Conservation (phyloP, 805 yeast species). For the Candida berthetii region DNA sequence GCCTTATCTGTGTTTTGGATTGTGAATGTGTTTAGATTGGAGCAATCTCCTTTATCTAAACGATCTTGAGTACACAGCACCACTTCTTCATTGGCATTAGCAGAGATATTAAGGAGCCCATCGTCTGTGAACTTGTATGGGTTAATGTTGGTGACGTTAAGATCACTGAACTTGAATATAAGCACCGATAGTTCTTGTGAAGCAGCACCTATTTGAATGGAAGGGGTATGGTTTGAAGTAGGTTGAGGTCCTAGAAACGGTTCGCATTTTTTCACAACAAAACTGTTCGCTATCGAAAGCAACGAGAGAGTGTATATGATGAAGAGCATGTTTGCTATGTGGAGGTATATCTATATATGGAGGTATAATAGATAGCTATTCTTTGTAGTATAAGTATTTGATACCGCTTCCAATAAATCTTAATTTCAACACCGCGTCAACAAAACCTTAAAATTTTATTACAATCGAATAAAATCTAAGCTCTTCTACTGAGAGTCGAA, state of each 20-base stretch:
- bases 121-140: neutral
- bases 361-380: too few species aligned
- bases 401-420: too few species aligned
- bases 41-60: neutral
- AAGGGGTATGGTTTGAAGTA: neutral
- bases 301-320: too few species aligned
- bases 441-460: too few species aligned
- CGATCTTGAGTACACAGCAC: neutral
- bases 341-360: too few species aligned
- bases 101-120: neutral
- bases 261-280: neutral
- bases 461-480: too few species aligned
- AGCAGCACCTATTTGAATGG: neutral
- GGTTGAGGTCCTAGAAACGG: neutral
- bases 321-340: too few species aligned
- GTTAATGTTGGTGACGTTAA: neutral
- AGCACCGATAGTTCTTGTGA: neutral
- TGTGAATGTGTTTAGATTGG: neutral
- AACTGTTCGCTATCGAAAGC: too few species aligned
- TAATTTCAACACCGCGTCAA: too few species aligned
- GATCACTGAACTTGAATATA: neutral
- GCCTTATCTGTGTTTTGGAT: neutral
- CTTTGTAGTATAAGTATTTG: too few species aligned
- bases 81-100: neutral
- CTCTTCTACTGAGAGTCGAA: too few species aligned